A percentile compares a stretch with the other conserved stretches of the same genome.
Conservation (phyloP, 805 yeast genomes). For the Saturnispora hagleri region DNA sequence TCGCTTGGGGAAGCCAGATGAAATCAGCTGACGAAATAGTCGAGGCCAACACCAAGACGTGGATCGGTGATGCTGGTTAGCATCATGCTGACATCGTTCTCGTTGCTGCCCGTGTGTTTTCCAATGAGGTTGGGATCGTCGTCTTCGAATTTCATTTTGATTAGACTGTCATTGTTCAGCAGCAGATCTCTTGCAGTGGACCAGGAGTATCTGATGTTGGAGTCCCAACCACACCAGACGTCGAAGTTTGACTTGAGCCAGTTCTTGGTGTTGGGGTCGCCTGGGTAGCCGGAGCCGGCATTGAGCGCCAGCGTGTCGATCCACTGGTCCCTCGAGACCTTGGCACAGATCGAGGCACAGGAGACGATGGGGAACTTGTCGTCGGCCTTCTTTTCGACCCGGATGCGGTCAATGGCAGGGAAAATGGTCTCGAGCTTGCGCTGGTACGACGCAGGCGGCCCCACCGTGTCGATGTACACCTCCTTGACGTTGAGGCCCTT, state of each 20-base stretch:
- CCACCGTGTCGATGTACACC: conserved; percentile 91
- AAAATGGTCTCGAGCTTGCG: conserved; percentile 60
- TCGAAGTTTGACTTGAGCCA: conserved; percentile 66
- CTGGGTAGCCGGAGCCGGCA: conserved; percentile 92
- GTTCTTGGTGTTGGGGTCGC: conserved; percentile 75
- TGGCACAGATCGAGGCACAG: conserved; percentile 92
- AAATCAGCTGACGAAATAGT: background rate
- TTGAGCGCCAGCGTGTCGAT: conserved; percentile 12
- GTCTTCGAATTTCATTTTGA: conserved; percentile 53
- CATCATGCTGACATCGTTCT: conserved; percentile 7
- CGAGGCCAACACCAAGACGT: conserved; percentile 2
- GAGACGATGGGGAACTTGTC: conserved; percentile 85
- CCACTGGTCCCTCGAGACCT: conserved; percentile 76
- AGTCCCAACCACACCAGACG: conserved; percentile 78
- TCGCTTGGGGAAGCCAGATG: no score
- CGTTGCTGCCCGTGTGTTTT: background rate
- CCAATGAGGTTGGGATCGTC: conserved; percentile 22
- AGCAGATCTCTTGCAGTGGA: conserved; percentile 78
- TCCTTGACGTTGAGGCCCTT: conserved; percentile 38
- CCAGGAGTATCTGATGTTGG: conserved; percentile 80
- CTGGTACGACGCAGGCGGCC: conserved; percentile 84
- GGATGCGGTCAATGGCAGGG: conserved; percentile 48
- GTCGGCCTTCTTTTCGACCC: conserved; percentile 94
- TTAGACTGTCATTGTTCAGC: conserved; percentile 38
- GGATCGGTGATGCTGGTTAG: background rate